These are phyloP conservation scores for Purshia tridentata DNA, from an alignment of 306 rosid genomes.

Conservation along the genomic window DNA sequence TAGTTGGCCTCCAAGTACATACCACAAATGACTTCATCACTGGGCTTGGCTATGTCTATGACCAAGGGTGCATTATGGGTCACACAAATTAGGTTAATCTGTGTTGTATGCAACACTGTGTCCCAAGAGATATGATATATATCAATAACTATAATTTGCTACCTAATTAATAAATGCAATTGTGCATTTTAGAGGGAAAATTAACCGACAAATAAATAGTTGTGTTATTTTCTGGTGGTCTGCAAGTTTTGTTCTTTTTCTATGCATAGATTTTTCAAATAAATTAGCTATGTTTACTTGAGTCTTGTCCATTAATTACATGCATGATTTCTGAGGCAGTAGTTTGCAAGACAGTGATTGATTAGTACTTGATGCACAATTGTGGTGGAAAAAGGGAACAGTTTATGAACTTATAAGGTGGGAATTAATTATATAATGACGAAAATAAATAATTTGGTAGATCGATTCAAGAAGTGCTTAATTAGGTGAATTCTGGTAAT, in stretches of 20 bases:
- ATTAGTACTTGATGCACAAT: background rate
- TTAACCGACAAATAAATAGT: background rate
- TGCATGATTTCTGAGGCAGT: background rate
- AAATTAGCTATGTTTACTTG: too few relatives aligned
- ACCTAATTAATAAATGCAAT: too few relatives aligned
- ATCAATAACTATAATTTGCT: background rate
- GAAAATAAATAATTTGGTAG: background rate
- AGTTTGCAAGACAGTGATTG: background rate
- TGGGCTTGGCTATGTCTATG: constrained; percentile 30
- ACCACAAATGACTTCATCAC: constrained; percentile 43
- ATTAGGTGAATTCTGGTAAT: background rate
- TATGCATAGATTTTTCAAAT: background rate
- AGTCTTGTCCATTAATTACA: background rate
- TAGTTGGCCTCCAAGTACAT: constrained; percentile 12
- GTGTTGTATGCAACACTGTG: background rate
- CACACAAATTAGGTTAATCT: constrained; percentile 22
- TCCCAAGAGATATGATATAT: constrained; percentile 9
- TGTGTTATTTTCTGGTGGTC: background rate
- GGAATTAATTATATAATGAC: background rate
- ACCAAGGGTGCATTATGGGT: constrained; percentile 52
- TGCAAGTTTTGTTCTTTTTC: background rate
- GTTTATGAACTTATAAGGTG: background rate
- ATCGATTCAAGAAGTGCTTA: too few relatives aligned
- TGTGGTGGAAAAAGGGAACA: background rate
- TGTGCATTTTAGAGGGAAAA: background rate